Evolutionary conservation across 1,284 basidiomycete species (phyloP).

Genomic region (Moesziomyces antarcticus): DNA sequence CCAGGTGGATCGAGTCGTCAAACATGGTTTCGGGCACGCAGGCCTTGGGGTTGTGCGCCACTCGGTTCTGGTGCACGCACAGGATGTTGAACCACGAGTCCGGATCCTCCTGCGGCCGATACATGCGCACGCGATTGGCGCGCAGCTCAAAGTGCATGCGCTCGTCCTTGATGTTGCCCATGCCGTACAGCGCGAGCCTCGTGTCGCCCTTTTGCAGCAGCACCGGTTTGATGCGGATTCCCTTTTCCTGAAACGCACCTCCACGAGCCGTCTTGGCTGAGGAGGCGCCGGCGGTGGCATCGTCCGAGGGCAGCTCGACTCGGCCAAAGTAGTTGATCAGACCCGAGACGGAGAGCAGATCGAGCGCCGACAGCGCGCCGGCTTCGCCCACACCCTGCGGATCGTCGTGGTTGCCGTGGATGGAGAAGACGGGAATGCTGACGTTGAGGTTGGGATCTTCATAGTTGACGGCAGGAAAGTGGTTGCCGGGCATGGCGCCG

Average conservation of each 20-base stretch:
- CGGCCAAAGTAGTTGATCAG: slow-evolving; percentile 98
- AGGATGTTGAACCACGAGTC: slow-evolving; percentile 93
- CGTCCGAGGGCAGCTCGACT: slow-evolving; percentile 70
- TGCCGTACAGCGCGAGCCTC: slow-evolving; percentile 87
- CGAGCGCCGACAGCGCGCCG: slow-evolving; percentile 93
- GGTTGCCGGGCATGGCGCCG: slow-evolving; percentile 67
- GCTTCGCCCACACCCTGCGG: slow-evolving; percentile 89
- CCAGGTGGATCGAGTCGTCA: slow-evolving; percentile 90
- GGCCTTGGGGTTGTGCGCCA: slow-evolving; percentile 90
- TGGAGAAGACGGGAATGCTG: slow-evolving; percentile 94
- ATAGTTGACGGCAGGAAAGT: slow-evolving; percentile 94
- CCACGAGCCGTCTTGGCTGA: slow-evolving; percentile 66
- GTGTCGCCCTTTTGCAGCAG: slow-evolving; percentile 89
- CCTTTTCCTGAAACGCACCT: slow-evolving; percentile 74
- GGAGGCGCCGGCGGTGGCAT: slow-evolving; percentile 26
- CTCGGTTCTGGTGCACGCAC: slow-evolving; percentile 93
- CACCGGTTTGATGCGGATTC: slow-evolving; percentile 88
- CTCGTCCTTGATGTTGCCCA: slow-evolving; percentile 96
- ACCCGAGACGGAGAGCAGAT: slow-evolving; percentile 91
- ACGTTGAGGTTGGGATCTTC: slow-evolving; percentile 97
- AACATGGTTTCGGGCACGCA: slow-evolving; percentile 96
- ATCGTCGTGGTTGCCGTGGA: slow-evolving; percentile 99
- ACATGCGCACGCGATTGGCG: slow-evolving; percentile 94
- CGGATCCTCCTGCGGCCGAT: slow-evolving; percentile 82
- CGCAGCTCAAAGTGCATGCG: slow-evolving; percentile 95